These are phyloP conservation scores for Hypoxylon fragiforme DNA, from an alignment of 495 filamentous ascomycete genomes.

Conservation along the genomic window DNA sequence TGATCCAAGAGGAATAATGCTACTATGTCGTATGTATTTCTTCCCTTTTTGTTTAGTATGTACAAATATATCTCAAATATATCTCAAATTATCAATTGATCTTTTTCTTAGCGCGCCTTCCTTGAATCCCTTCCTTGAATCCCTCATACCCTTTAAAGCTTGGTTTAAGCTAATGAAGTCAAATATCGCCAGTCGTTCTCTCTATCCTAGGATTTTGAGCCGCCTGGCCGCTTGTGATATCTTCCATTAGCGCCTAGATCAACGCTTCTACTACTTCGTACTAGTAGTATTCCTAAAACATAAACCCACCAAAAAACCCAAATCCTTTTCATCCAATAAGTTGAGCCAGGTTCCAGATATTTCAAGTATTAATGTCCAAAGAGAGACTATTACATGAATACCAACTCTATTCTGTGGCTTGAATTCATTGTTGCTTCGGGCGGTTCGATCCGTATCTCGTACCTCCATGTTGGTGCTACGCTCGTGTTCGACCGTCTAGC, in stretches of 20 bases:
- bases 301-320: too few relatives aligned
- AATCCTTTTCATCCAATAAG: neutral
- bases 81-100: constrained; percentile 15
- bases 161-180: too few relatives aligned
- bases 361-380: neutral
- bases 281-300: too few relatives aligned
- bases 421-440: constrained; percentile 14
- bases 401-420: too few relatives aligned
- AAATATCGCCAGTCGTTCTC: too few relatives aligned
- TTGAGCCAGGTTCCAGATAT: neutral
- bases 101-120: constrained; percentile 12
- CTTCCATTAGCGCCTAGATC: constrained; percentile 19
- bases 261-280: neutral
- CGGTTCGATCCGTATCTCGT: neutral
- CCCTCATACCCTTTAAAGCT: too few relatives aligned
- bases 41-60: too few relatives aligned
- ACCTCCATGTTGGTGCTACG: constrained; percentile 11
- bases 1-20: too few relatives aligned
- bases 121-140: too few relatives aligned
- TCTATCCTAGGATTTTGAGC: too few relatives aligned
- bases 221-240: constrained; percentile 30
- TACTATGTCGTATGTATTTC: too few relatives aligned
- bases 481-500: constrained; percentile 14
- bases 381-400: neutral
- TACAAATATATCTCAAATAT: too few relatives aligned